Percentiles rank a stretch among this genome's conserved stretches.
Evolutionary conservation across 306 rosid genomes (phyloP).

Genomic region (Gynostemma pentaphyllum): DNA sequence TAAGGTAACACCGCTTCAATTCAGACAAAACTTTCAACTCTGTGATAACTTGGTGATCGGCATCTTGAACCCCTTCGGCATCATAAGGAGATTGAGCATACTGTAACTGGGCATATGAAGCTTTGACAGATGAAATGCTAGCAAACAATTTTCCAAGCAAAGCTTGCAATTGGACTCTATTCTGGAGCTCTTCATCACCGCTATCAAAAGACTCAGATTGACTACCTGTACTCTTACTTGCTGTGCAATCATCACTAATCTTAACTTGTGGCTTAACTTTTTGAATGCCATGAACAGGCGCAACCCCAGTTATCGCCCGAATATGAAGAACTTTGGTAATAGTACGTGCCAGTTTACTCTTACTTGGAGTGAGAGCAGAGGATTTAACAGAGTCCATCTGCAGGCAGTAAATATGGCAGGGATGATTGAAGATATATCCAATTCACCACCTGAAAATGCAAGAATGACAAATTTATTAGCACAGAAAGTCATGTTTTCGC

Average conservation of each 20-base stretch:
- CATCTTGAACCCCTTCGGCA: constrained; percentile 59
- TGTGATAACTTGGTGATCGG: constrained; percentile 41
- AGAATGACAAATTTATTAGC: not conserved
- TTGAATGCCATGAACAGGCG: constrained; percentile 38
- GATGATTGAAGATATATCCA: constrained; percentile 1
- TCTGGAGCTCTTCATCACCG: constrained; percentile 49
- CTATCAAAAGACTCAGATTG: constrained; percentile 23
- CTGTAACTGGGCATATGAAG: constrained; percentile 73
- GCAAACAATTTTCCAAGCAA: constrained; percentile 61
- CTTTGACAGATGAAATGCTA: constrained; percentile 57
- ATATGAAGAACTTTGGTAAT: constrained; percentile 75
- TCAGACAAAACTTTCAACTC: constrained; percentile 75
- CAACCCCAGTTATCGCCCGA: constrained; percentile 43
- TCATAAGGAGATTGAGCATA: constrained; percentile 68
- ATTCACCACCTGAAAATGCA: not conserved
- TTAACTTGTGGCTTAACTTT: constrained; percentile 9
- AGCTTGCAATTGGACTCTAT: constrained; percentile 50
- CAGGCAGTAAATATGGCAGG: constrained; percentile 4
- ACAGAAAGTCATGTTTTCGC: not conserved
- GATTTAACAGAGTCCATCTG: constrained; percentile 76
- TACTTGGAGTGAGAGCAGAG: constrained; percentile 42
- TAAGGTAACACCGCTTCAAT: constrained; percentile 61
- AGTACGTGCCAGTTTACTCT: constrained; percentile 48
- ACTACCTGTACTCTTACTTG: constrained; percentile 18
- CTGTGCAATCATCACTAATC: constrained; percentile 9